These are phyloP conservation scores for Ceratobasidium sp. DNA, from an alignment of 1,284 basidiomycete genomes.

Conservation along the genomic window DNA sequence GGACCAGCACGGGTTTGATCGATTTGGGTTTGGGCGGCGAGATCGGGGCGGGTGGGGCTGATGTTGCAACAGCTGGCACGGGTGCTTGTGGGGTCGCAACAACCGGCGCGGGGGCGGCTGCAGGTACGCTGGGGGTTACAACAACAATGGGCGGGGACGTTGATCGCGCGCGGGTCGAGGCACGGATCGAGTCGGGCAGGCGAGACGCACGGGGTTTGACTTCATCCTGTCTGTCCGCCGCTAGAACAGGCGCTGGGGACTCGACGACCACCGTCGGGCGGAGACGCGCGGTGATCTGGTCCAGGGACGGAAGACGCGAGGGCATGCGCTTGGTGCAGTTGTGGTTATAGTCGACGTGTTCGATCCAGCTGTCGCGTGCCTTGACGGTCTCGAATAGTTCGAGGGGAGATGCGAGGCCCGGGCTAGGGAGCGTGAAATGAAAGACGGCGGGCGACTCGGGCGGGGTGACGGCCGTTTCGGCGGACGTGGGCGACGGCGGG, in stretches of 20 bases:
- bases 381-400: constrained; percentile 63
- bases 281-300: constrained; percentile 72
- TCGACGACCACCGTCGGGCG: constrained; percentile 46
- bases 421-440: constrained; percentile 71
- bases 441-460: constrained; percentile 73
- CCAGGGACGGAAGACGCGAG: constrained; percentile 66
- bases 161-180: constrained; percentile 36
- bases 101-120: neutral
- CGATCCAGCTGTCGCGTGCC: constrained; percentile 61
- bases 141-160: constrained; percentile 28
- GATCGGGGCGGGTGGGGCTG: neutral
- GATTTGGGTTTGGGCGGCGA: constrained; percentile 31
- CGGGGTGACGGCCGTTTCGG: constrained; percentile 65
- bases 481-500: constrained; percentile 66
- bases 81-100: neutral
- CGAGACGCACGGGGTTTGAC: constrained; percentile 33
- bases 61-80: neutral
- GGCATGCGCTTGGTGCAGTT: constrained; percentile 38
- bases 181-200: constrained; percentile 29
- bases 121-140: constrained; percentile 5
- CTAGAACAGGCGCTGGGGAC: neutral
- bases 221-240: constrained; percentile 21
- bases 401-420: constrained; percentile 67
- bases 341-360: constrained; percentile 67
- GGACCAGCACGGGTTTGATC: constrained; percentile 21